These are phyloP conservation scores for Amphibolis antarctica DNA, from an alignment of 106 monocot species.

Conservation along the genomic window DNA sequence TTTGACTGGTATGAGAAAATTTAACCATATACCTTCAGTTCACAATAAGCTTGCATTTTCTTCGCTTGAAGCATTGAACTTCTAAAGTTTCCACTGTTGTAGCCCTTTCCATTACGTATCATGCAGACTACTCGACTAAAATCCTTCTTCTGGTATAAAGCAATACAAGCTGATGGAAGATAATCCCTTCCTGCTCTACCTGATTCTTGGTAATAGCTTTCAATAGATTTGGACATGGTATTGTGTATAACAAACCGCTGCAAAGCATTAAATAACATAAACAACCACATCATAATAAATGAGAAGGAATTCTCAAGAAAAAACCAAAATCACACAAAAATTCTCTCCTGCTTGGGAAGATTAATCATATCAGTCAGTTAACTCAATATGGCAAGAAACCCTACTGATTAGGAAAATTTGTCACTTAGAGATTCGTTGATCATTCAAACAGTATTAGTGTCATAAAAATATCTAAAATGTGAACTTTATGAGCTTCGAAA, in stretches of 20 bases:
- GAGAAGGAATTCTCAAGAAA: not conserved
- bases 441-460: no score
- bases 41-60: conserved; percentile 94
- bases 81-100: conserved; percentile 57
- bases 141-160: conserved; percentile 89
- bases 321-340: no score
- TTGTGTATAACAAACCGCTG: conserved; percentile 94
- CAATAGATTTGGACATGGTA: conserved; percentile 93
- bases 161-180: conserved; percentile 60
- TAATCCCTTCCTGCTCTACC: conserved; percentile 92
- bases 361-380: no score
- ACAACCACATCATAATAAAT: not conserved
- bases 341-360: no score
- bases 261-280: not conserved
- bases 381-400: no score
- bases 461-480: not conserved
- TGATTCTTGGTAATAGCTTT: conserved; percentile 99
- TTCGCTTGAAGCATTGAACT: conserved; percentile 86
- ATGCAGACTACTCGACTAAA: conserved; percentile 96
- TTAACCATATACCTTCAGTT: conserved; percentile 54
- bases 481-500: not conserved
- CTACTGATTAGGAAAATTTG: no score
- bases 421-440: no score
- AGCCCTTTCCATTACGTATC: conserved; percentile 49
- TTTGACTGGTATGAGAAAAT: conserved; percentile 3